Percentiles rank a stretch among this genome's conserved stretches.
Evolutionary conservation across 352 stramenopile species (phyloP).

Genomic region (Blastocystis sp.): DNA sequence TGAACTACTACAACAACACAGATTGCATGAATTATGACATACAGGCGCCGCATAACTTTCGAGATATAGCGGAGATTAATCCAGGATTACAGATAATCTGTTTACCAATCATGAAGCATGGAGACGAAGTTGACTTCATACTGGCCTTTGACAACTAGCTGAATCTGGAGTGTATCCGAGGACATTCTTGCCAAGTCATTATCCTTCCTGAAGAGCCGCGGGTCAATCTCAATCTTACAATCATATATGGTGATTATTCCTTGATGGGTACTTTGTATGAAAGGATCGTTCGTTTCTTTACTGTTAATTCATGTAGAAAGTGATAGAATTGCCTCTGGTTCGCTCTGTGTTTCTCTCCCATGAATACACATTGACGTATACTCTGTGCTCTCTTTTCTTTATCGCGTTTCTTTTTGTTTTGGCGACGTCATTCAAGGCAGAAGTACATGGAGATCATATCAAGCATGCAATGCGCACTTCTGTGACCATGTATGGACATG

Average conservation of each 20-base stretch:
- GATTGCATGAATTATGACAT: neutral
- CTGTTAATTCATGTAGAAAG: neutral
- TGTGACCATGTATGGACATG: neutral
- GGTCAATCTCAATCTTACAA: neutral
- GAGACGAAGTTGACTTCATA: neutral
- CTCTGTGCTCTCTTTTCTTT: neutral
- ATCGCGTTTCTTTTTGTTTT: slow-evolving; percentile 18
- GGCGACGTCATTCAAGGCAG: neutral
- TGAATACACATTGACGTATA: neutral
- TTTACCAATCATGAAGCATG: neutral
- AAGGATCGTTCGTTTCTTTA: neutral
- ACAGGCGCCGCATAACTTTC: neutral
- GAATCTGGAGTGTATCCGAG: neutral
- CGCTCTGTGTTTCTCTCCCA: neutral
- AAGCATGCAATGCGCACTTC: neutral
- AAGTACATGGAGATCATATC: neutral
- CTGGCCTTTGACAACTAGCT: neutral
- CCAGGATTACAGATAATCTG: neutral
- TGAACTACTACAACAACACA: slow-evolving; percentile 14
- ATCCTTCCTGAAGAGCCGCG: neutral
- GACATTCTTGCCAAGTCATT: neutral
- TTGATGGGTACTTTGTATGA: neutral
- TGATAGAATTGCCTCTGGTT: neutral
- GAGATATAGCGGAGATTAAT: neutral
- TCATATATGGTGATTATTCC: neutral